Evolutionary conservation across 73 alveolate species (phyloP), one percentile per base, ranked within the genome.

Genomic region (Paramecium sonneborni): DNA sequence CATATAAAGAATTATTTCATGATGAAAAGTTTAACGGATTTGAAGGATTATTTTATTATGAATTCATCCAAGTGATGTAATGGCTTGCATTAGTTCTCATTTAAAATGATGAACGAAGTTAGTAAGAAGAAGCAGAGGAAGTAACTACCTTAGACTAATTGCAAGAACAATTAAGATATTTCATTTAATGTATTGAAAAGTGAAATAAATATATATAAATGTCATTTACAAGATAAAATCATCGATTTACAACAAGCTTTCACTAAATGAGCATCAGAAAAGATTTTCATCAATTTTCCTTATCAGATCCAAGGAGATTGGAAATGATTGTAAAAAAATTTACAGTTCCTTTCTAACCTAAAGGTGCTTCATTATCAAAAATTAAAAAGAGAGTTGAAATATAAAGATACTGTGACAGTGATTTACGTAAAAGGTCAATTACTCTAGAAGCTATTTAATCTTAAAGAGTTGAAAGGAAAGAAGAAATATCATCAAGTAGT

Each of bases 1-100:
- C 91, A 28, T 88, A 69, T 24, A 48, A 88, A 26, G 94, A 88
- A 37, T 48, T 88, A 14, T 43, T 88, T 15, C 34, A 76, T 20
- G 94, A 88, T 30, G 94, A 88, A 3, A 69, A 88, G 34, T 88
- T 38, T 26, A 37, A 88, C 38, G 94, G 94, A 24, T 88, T 88
- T 44, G 94, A 88, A 34, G 94, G 94, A 12, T 44, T 88, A 10
- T 88, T 88, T 44, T 88, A 69, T 43, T 88, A 88, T 70, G 94
- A 88, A 70, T 88, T 57, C 23, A 41, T 88, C 20, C 18, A 88
- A 43, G 94, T 88, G 37, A 70, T 88, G 94, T 26, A 88, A 88
- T 88, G 94, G 94, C 57, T 88, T 6, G 87, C 91, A 37, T 62
- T 88, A n/a, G 90, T 67, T 6, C 28, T 88, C 7, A 70, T 88